Percentiles rank a stretch among this genome's conserved stretches.
phyloP scores from a whole-genome alignment of 192 early-diverging fungal species.

The Lunasporangiospora selenospora region DNA sequence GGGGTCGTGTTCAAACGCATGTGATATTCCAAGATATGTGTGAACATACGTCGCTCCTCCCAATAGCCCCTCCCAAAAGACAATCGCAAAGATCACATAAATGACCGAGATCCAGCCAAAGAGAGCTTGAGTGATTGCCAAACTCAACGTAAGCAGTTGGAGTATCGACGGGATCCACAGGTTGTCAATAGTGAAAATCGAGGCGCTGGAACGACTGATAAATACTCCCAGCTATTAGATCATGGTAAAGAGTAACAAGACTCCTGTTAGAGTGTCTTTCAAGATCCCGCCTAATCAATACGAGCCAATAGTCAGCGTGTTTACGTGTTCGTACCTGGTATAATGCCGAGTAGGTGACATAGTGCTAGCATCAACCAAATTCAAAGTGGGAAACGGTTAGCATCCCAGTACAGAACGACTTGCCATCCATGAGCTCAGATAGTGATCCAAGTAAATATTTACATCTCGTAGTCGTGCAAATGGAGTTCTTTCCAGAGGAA shows the following conservation, averaged over 20 bases:
- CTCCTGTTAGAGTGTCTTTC: too few species aligned
- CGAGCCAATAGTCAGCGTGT: too few species aligned
- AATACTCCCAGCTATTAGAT: conserved; percentile 48
- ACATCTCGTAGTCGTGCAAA: conserved; percentile 50
- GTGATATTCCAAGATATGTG: conserved; percentile 43
- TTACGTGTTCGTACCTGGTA: conserved; percentile 36
- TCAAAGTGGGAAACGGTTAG: too few species aligned
- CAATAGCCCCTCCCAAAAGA: conserved; percentile 52
- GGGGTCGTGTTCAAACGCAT: conserved; percentile 33
- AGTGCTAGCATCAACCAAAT: too few species aligned
- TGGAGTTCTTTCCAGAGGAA: conserved; percentile 46
- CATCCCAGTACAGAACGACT: background rate
- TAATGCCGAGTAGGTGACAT: conserved; percentile 50
- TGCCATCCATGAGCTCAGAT: background rate
- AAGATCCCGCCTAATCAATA: background rate
- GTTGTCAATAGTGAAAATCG: conserved; percentile 21
- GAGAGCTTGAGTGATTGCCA: conserved; percentile 39
- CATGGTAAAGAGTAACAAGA: too few species aligned
- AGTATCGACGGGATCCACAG: conserved; percentile 49
- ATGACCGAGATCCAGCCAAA: conserved; percentile 34
- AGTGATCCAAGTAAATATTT: conserved; percentile 1
- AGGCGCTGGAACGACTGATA: conserved; percentile 47
- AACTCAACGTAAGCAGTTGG: conserved; percentile 27
- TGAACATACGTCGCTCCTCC: conserved; percentile 55
- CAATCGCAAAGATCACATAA: conserved; percentile 44